Conservation (phyloP, 768 basidiomycete genomes). For the Heimioporus sp. region DNA sequence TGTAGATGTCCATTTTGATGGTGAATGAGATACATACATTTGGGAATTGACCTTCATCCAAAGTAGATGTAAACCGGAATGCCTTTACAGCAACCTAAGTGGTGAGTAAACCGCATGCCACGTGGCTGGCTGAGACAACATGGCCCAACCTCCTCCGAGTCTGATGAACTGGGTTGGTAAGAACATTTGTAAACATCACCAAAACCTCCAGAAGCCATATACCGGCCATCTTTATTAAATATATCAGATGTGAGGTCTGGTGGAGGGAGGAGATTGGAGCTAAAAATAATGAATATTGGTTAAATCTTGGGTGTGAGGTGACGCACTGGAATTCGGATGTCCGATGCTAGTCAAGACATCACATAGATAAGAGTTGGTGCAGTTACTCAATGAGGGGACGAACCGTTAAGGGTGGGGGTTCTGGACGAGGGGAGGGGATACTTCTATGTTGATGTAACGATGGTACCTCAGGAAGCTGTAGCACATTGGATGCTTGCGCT, state of each 20-base stretch:
- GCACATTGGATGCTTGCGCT: slow-evolving; percentile 16
- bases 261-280: neutral
- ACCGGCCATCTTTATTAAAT: neutral
- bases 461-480: slow-evolving; percentile 13
- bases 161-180: neutral
- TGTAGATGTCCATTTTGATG: no score
- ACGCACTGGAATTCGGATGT: no score
- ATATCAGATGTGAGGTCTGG: slow-evolving; percentile 9
- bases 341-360: no score
- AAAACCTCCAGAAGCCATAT: slow-evolving; percentile 8
- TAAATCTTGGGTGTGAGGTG: no score
- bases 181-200: slow-evolving; percentile 16
- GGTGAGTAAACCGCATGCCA: neutral
- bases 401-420: slow-evolving; percentile 3
- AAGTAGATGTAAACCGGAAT: slow-evolving; percentile 12
- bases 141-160: slow-evolving; percentile 3
- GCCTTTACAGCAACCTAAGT: slow-evolving; percentile 25
- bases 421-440: slow-evolving; percentile 19
- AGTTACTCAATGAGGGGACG: no score
- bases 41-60: neutral
- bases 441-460: slow-evolving; percentile 21
- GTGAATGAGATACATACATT: neutral
- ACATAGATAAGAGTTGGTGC: no score
- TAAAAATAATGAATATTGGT: no score
- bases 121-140: neutral